These are phyloP conservation scores for Daldinia loculata DNA, from an alignment of 495 filamentous ascomycete species.

Conservation along the genomic window DNA sequence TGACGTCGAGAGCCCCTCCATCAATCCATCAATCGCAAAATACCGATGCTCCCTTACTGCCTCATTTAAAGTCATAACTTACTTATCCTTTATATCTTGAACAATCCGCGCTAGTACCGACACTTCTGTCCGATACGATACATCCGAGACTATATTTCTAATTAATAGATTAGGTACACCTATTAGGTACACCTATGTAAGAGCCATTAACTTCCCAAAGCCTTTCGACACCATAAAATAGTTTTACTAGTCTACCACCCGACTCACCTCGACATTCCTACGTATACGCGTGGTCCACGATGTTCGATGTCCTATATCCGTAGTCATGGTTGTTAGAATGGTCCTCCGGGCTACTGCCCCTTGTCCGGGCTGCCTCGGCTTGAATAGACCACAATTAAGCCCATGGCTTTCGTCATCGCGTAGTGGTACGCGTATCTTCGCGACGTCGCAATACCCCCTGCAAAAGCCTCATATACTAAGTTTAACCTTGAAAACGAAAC, in stretches of 20 bases:
- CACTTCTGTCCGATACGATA: background rate
- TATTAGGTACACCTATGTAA: background rate
- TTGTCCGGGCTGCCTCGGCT: constrained; percentile 24
- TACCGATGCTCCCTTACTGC: background rate
- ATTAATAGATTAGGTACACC: background rate
- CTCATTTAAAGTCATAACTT: background rate
- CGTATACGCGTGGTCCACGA: constrained; percentile 3
- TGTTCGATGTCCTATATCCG: constrained; percentile 10
- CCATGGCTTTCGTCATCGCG: constrained; percentile 21
- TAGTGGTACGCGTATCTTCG: constrained; percentile 20
- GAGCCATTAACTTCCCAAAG: background rate
- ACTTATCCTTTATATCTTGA: too few species aligned
- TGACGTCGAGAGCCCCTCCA: constrained; percentile 38
- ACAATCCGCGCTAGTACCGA: background rate
- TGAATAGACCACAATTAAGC: constrained; percentile 26
- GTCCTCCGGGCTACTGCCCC: constrained; percentile 26
- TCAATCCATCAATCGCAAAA: background rate
- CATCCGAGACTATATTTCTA: background rate
- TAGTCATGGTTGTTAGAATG: constrained; percentile 31
- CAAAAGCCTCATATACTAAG: constrained; percentile 12
- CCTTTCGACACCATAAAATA: background rate
- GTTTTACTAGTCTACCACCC: background rate
- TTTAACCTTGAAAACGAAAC: background rate
- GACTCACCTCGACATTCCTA: background rate
- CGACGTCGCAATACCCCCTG: constrained; percentile 24